Evolutionary conservation across 164 flowering plant genomes (phyloP).

Genomic region (Piper betle): DNA sequence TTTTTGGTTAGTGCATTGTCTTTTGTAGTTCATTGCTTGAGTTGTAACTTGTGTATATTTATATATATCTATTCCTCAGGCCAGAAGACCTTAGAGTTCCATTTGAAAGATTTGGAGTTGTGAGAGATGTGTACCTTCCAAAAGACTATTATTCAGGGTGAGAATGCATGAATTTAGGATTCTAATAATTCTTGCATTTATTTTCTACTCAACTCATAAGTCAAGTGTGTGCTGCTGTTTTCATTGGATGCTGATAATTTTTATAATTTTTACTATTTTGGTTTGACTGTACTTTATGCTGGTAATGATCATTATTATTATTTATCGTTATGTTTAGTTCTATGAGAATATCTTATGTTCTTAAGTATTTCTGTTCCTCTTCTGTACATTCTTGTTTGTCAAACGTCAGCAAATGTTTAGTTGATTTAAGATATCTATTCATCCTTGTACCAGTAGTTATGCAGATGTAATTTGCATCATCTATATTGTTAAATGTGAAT

Average conservation of each 20-base stretch:
- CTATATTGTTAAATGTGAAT: no score
- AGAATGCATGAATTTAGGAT: constrained; percentile 11
- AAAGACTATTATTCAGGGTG: constrained; percentile 80
- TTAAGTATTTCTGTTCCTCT: no score
- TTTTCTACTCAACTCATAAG: background rate
- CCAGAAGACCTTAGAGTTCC: constrained; percentile 70
- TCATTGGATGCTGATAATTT: no score
- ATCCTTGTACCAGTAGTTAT: background rate
- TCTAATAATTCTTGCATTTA: background rate
- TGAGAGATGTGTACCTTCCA: constrained; percentile 75
- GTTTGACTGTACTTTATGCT: no score
- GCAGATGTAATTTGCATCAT: background rate
- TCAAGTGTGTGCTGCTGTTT: no score
- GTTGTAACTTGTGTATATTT: background rate
- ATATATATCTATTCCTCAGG: constrained; percentile 21
- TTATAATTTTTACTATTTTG: no score
- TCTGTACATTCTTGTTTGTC: no score
- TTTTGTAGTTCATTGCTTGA: background rate
- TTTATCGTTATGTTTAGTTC: no score
- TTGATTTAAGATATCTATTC: background rate
- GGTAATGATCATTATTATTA: no score
- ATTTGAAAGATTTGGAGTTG: constrained; percentile 75
- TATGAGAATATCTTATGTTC: no score
- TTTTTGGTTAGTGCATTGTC: background rate
- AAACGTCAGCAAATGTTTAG: no score